A percentile compares a stretch with the other conserved stretches of the same genome.
Evolutionary conservation across 2,329 filamentous ascomycete genomes (phyloP).

Genomic region (Aspergillus fijiensis): DNA sequence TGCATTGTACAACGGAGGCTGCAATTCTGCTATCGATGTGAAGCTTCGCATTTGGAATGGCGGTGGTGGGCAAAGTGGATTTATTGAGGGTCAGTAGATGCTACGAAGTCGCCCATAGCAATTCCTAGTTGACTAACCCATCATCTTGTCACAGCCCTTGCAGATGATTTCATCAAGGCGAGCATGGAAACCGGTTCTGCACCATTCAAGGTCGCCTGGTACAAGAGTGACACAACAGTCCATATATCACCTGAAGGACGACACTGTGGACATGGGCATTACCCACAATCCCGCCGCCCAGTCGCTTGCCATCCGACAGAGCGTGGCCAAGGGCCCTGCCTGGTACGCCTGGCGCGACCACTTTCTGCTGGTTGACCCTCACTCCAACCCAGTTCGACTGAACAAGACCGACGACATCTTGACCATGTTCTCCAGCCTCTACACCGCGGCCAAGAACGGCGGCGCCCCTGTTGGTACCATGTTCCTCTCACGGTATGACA

Average conservation of each 20-base stretch:
- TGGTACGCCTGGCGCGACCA: conserved; percentile 50
- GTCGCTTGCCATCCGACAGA: conserved; percentile 44
- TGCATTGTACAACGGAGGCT: conserved; percentile 13
- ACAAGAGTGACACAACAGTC: conserved; percentile 49
- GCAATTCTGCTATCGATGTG: not conserved
- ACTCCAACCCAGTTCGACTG: conserved; percentile 36
- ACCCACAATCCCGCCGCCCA: conserved; percentile 48
- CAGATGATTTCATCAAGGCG: conserved; percentile 39
- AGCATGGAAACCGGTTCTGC: conserved; percentile 28
- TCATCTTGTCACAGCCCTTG: conserved; percentile 28
- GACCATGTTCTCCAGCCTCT: conserved; percentile 39
- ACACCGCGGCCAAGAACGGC: conserved; percentile 35
- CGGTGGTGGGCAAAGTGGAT: conserved; percentile 35
- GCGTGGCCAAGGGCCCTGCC: conserved; percentile 29
- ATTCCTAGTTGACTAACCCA: not conserved
- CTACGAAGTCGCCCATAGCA: not conserved
- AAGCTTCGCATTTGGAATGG: conserved; percentile 34
- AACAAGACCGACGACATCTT: conserved; percentile 26
- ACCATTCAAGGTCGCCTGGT: conserved; percentile 48
- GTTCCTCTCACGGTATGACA: conserved; percentile 50
- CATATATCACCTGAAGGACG: conserved; percentile 45
- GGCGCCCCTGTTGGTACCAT: conserved; percentile 36
- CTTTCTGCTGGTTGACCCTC: conserved; percentile 46
- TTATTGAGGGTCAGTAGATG: conserved; percentile 23
- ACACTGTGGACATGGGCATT: conserved; percentile 47